A percentile compares a stretch with the other conserved stretches of the same genome.
These are phyloP conservation scores for Gentiana macrophylla DNA, from an alignment of 257 asterid genomes.

Conservation along the genomic window DNA sequence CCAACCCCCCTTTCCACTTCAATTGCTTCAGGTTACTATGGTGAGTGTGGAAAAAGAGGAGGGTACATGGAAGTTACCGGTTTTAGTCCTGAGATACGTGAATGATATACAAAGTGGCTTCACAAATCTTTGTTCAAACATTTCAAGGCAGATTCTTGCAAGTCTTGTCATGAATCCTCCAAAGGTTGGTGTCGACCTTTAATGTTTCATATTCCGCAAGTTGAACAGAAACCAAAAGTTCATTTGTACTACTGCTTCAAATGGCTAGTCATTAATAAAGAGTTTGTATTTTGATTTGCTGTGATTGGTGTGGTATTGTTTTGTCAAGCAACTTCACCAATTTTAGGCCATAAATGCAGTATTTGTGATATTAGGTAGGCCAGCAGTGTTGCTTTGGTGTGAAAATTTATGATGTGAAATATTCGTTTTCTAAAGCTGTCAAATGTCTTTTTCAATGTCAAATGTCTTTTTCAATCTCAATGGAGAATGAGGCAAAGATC, in stretches of 20 bases:
- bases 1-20: not conserved
- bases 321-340: too few relatives aligned
- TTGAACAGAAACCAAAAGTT: not conserved
- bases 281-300: too few relatives aligned
- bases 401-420: too few relatives aligned
- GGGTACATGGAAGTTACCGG: slow-evolving; percentile 98
- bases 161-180: slow-evolving; percentile 96
- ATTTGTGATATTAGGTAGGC: too few relatives aligned
- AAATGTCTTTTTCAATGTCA: too few relatives aligned
- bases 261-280: too few relatives aligned
- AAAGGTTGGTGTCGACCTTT: slow-evolving; percentile 33
- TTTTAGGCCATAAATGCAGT: too few relatives aligned
- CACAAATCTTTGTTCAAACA: slow-evolving; percentile 93
- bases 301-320: too few relatives aligned
- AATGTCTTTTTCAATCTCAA: not conserved
- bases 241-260: too few relatives aligned
- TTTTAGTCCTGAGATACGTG: slow-evolving; percentile 72
- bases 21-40: slow-evolving; percentile 58
- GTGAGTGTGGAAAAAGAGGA: slow-evolving; percentile 97
- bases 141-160: slow-evolving; percentile 94
- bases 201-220: not conserved
- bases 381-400: too few relatives aligned
- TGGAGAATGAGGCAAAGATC: not conserved
- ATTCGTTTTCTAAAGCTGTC: too few relatives aligned
- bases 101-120: slow-evolving; percentile 89